Conservation (phyloP, 2,329 filamentous ascomycete species). For the Fonsecaea pedrosoi region DNA sequence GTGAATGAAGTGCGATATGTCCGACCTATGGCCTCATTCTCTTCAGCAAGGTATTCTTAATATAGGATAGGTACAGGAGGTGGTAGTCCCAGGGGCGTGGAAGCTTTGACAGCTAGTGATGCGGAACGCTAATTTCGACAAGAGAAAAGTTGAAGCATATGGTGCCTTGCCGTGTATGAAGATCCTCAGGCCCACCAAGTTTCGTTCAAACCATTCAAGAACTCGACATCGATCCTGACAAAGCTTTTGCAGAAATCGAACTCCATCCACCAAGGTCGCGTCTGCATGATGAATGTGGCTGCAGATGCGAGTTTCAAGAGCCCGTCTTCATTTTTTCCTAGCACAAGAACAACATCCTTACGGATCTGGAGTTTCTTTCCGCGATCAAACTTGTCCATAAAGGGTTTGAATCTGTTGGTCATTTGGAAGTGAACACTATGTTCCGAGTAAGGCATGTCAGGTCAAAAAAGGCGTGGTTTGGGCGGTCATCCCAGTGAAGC, state of each 20-base stretch:
- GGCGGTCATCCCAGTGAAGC: not conserved
- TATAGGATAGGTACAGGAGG: not conserved
- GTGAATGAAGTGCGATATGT: not conserved
- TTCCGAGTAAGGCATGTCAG: conserved; percentile 55
- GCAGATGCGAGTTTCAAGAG: conserved; percentile 49
- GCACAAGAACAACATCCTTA: conserved; percentile 55
- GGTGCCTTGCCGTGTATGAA: not conserved
- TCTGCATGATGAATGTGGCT: conserved; percentile 56
- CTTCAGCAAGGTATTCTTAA: not conserved
- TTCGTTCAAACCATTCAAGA: conserved; percentile 53
- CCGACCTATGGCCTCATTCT: not conserved
- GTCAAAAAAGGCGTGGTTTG: not conserved
- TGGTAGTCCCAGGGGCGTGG: no score
- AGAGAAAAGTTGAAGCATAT: not conserved
- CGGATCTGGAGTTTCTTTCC: conserved; percentile 50
- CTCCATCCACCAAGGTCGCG: conserved; percentile 58
- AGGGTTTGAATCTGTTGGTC: conserved; percentile 43
- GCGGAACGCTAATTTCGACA: not conserved
- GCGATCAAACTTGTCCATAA: conserved; percentile 32
- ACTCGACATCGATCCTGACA: conserved; percentile 55
- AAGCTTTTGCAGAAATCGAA: conserved; percentile 51
- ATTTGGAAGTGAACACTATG: conserved; percentile 54
- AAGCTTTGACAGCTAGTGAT: not conserved
- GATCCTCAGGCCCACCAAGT: not conserved
- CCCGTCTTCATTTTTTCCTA: conserved; percentile 54